Evolutionary conservation across 2,329 filamentous ascomycete genomes (phyloP).

Genomic region (Penicillium sp.): DNA sequence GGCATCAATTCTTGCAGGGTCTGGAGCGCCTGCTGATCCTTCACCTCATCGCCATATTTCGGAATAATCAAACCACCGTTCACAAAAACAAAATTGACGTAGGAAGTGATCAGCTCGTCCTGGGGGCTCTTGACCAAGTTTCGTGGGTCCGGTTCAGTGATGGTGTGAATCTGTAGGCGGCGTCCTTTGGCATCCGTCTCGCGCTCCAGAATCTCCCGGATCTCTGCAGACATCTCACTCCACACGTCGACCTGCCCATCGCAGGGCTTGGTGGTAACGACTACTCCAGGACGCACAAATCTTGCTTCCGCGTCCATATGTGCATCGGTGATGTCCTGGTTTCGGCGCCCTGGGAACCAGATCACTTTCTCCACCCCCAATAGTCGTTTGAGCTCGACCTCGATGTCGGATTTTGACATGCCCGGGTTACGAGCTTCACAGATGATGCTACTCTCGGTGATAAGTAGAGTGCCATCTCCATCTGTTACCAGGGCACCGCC

Average conservation of each 20-base stretch:
- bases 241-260: neutral
- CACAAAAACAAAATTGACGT: neutral
- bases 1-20: constrained; percentile 7
- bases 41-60: neutral
- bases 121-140: neutral
- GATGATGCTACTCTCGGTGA: neutral
- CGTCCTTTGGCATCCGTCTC: neutral
- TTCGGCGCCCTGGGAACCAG: neutral
- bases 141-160: neutral
- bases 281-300: neutral
- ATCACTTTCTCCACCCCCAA: neutral
- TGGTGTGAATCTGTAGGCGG: neutral
- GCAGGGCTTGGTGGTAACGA: neutral
- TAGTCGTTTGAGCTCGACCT: neutral
- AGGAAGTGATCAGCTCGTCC: neutral
- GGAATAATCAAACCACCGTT: neutral
- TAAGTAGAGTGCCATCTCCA: neutral
- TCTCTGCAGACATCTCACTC: neutral
- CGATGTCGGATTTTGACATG: neutral
- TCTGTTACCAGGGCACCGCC: neutral
- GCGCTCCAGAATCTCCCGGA: neutral
- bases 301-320: neutral
- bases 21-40: neutral
- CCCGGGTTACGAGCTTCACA: neutral
- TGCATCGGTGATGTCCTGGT: neutral